phyloP scores from a whole-genome alignment of 768 basidiomycete genomes.

The Tulasnella sp. region DNA sequence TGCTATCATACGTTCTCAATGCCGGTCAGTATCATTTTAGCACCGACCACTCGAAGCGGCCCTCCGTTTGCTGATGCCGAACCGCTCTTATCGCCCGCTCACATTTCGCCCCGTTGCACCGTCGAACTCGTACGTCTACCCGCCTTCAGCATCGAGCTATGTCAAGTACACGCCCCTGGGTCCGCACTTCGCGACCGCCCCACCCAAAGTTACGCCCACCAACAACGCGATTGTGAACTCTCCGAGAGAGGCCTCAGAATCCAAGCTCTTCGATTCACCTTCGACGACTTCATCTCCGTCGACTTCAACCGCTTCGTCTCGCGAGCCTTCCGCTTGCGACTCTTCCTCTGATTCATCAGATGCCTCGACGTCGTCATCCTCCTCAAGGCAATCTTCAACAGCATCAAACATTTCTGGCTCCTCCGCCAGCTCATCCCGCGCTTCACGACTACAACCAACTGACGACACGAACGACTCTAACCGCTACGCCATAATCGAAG shows the following conservation, averaged over 20 bases:
- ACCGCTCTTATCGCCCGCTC: slow-evolving; percentile 31
- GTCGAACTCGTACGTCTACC: slow-evolving; percentile 31
- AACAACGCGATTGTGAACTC: background rate
- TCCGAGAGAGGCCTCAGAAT: background rate
- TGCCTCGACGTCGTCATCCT: slow-evolving; percentile 16
- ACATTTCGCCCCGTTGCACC: slow-evolving; percentile 73
- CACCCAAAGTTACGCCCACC: background rate
- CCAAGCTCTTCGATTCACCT: background rate
- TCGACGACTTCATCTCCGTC: slow-evolving; percentile 16
- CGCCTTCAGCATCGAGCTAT: slow-evolving; percentile 4
- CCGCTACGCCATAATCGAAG: slow-evolving; percentile 31
- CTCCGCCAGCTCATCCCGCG: background rate
- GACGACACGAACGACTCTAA: slow-evolving; percentile 8
- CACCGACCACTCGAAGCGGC: slow-evolving; percentile 36
- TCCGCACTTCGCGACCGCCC: background rate
- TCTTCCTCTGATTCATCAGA: slow-evolving; percentile 1
- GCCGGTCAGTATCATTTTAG: background rate
- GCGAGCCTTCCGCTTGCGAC: slow-evolving; percentile 18
- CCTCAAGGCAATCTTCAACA: slow-evolving; percentile 1
- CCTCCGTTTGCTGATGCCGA: slow-evolving; percentile 74
- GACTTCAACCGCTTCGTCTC: slow-evolving; percentile 21
- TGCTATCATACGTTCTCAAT: slow-evolving; percentile 5
- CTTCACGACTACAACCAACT: background rate
- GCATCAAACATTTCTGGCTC: background rate
- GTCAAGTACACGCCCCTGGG: background rate